Evolutionary conservation across 169 alveolate genomes (phyloP), one percentile per base, ranked within the genome.

Genomic region (Plasmodium cynomolgi): DNA sequence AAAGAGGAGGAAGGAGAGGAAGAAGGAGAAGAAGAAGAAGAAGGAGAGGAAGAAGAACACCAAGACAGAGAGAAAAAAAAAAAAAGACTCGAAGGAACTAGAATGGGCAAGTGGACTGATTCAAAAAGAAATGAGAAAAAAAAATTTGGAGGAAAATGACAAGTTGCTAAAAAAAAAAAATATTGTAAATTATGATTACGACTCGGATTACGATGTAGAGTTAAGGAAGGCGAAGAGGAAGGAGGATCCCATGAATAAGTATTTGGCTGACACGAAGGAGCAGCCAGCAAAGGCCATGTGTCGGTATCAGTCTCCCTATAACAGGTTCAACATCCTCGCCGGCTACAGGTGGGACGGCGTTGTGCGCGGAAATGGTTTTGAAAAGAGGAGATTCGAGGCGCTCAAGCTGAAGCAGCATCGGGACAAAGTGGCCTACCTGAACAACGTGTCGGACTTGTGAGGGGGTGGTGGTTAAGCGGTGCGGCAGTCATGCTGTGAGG

Each of bases 341-440:
- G 99, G 99, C 6, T 98, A 98, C 95, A 83, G 99, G 44, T 98
- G 99, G 99, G 99, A 98, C 93, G 99, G 99, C 31, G 98, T 98
- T 26, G 98, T 98, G 82, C 93, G 99, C 54, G 98, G 99, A 39
- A 98, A 98, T 96, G 99, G 99, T 0, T 98, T 95, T 95, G 99
- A 98, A 93, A 96, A 96, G 73, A 96, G 97, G 31, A 93, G 97
- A 95, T 84, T 94, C 29, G 94, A 94, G 20, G 91, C 93, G 6
- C 83, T 91, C 41, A 84, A 95, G n/a, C n/a, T 80, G 41, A 79
- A 90, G 39, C 77, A 79, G 15, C 88, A 80, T 26, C 54, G 83
- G 54, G 39, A 62, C 15, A 80, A 68, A 68, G 4, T 90, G 31
- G 83, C 81, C n/a, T 90, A 90, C 34, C 44, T 90, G 34, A 88